These are phyloP conservation scores for Boletellus dicymbophilus DNA, from an alignment of 1,284 basidiomycete species.

Conservation along the genomic window DNA sequence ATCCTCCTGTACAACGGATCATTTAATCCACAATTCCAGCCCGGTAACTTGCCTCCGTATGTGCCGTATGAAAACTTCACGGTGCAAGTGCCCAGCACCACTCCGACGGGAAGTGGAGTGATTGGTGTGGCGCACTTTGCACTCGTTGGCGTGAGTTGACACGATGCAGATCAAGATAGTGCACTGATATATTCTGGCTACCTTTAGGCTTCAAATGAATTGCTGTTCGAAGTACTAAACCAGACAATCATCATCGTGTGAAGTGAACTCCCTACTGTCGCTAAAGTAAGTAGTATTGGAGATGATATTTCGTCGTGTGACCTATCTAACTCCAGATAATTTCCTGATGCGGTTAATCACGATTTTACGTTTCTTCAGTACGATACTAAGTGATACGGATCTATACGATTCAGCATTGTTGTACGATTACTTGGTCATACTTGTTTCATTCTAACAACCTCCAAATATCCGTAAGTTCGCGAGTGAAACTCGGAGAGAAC, in stretches of 20 bases:
- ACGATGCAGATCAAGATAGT: background rate
- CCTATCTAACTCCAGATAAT: too few relatives aligned
- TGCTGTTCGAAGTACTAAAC: constrained; percentile 24
- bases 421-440: too few relatives aligned
- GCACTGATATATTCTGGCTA: background rate
- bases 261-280: constrained; percentile 2
- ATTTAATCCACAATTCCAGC: background rate
- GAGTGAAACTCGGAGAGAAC: too few relatives aligned
- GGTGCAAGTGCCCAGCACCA: background rate
- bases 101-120: background rate
- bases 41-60: background rate
- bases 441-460: too few relatives aligned
- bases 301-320: too few relatives aligned
- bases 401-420: too few relatives aligned
- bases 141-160: background rate
- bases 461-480: too few relatives aligned
- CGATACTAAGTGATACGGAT: too few relatives aligned
- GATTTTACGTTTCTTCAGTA: too few relatives aligned
- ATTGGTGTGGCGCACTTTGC: background rate
- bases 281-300: too few relatives aligned
- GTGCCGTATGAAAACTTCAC: background rate
- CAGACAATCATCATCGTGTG: constrained; percentile 26
- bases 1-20: background rate
- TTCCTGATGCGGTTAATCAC: too few relatives aligned
- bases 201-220: constrained; percentile 16